Evolutionary conservation across 2,329 filamentous ascomycete species (phyloP), one percentile per base, ranked within the genome.

Genomic region (Penicillium psychrosexuale): DNA sequence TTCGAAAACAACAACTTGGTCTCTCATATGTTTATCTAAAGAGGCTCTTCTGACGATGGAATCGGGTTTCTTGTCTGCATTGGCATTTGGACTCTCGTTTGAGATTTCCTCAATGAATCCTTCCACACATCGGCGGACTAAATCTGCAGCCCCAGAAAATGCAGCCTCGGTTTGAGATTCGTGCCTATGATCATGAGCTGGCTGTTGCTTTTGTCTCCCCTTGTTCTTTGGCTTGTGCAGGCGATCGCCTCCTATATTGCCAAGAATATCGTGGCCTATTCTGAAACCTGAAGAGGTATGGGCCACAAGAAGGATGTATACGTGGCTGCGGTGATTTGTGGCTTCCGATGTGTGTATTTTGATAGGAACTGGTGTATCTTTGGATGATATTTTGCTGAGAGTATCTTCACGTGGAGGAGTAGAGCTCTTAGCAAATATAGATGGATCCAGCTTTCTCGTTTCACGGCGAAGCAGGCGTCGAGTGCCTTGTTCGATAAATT

Each of bases 1-100:
- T 63, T 85, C 81, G 54, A 84, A 86, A 0, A 86, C 75, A 1
- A 84, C 79, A 27, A 86, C 60, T 61, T 86, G 83, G 66, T 86
- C 84, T 40, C 80, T 71, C 77, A 84, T 76, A 57, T 77, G 74
- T 63, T 78, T 75, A 61, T 86, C 83, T 4, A 84, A 77, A 60
- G 76, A 80, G 0, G 79, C 77, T 49, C 55, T 58, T 49, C 47
- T 56, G 12, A 3, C n/a, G 7, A n/a, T 17, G 3, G 17, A 12
- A n/a, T 17, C 11, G 15, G 12, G 15, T 12, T 13, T 27, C 13
- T 15, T 27, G 15, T 33, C 45, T 30, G 28, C 15, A 3, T 46
- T 27, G 34, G 5, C 3, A 22, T 28, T 12, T 33, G 36, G 56
- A 38, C 28, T 61, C 9, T 58, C 37, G 27, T 77, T 71, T 12